Evolutionary conservation across 169 alveolate species (phyloP), one percentile per base, ranked within the genome.

Genomic region (Plasmodium gaboni): DNA sequence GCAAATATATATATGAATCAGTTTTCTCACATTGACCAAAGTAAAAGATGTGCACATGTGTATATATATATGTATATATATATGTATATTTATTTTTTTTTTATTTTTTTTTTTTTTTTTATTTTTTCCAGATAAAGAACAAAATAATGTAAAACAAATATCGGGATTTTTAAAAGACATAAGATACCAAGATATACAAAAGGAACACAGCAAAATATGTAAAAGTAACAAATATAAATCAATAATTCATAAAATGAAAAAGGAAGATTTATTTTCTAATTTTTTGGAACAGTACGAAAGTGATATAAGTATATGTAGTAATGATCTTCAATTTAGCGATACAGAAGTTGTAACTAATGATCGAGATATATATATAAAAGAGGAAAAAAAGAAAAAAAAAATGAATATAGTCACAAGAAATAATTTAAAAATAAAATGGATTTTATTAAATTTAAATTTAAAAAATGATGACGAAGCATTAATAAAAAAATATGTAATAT

Each of bases 401-500:
- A 2, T 15, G 6, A 26, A 8, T 1, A 5, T 51, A 13, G 12
- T 65, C 15, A 78, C 74, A 28, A 51, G 89, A 65, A 78, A 69
- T 42, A 51, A 78, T 64, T 78, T 78, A 78, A 78, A 78, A 78
- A 65, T 78, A 46, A 78, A 78, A 69, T 78, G 89, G 89, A 57
- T 78, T n/a, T 26, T 78, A 48, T 60, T 78, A 60, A 78, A 78
- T 22, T 64, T 78, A 57, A 78, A 78, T 50, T 78, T 78, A 64
- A 78, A 67, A 78, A 78, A 78, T 13, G 89, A 65, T 1, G 89
- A 78, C 64, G 89, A 78, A 78, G 13, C n/a, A 5, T n/a, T 78
- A 22, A 65, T 78, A 65, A 68, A 65, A 51, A 78, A 78, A 65
- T 78, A 78, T 63, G 89, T 78, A 1, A 55, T 78, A 17, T 78